phyloP scores from a whole-genome alignment of 805 yeast genomes.

The Ogataea sp. region DNA sequence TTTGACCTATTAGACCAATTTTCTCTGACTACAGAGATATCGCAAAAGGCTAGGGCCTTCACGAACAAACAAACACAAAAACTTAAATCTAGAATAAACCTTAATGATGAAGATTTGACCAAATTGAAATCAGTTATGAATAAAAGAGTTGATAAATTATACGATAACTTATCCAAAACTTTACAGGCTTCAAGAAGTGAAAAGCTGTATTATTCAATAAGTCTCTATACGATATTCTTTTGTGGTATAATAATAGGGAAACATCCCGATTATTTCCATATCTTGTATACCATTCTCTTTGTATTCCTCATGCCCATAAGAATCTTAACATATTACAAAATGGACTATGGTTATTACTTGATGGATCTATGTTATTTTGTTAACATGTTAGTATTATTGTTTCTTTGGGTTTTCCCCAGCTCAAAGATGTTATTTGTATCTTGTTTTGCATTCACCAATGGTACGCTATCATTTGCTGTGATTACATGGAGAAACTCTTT shows the following conservation, averaged over 20 bases:
- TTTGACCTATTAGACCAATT: constrained; percentile 25
- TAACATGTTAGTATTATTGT: constrained; percentile 58
- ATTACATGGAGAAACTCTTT: constrained; percentile 93
- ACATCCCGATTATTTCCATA: constrained; percentile 69
- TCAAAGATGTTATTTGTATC: constrained; percentile 69
- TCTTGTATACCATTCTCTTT: constrained; percentile 58
- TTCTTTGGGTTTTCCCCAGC: constrained; percentile 76
- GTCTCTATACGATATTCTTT: constrained; percentile 58
- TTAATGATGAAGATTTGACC: constrained; percentile 19
- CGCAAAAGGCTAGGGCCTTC: constrained; percentile 17
- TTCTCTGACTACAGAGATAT: constrained; percentile 14
- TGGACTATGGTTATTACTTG: constrained; percentile 73
- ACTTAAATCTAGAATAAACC: constrained; percentile 13
- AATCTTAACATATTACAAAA: constrained; percentile 72
- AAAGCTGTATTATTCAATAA: constrained; percentile 71
- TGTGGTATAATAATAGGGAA: constrained; percentile 74
- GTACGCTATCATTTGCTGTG: constrained; percentile 88
- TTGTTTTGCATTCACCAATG: constrained; percentile 81
- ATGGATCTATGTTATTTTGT: constrained; percentile 94
- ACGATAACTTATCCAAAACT: constrained; percentile 27
- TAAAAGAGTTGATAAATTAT: constrained; percentile 28
- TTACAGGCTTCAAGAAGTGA: constrained; percentile 49
- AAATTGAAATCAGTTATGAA: constrained; percentile 16
- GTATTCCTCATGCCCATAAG: constrained; percentile 73
- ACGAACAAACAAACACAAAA: constrained; percentile 17